phyloP scores from a whole-genome alignment of 164 flowering plant genomes.

The Berberis thunbergii region DNA sequence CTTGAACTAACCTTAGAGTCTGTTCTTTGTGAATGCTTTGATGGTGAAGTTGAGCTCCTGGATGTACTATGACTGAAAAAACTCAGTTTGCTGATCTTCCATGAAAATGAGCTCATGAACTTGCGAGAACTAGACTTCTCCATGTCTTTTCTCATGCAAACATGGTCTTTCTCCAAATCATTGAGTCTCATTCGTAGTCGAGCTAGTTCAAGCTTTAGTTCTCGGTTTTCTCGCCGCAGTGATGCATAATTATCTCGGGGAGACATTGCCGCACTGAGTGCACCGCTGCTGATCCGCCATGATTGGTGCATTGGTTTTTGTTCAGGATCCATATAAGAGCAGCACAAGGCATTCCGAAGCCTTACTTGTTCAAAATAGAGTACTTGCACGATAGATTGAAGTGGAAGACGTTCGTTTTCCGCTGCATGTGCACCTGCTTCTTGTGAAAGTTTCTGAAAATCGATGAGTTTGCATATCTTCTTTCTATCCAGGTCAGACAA shows the following conservation, averaged over 20 bases:
- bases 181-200: constrained; percentile 77
- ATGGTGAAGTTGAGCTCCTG: too few relatives aligned
- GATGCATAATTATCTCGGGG: constrained; percentile 94
- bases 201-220: constrained; percentile 82
- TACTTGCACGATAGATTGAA: not conserved
- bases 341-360: constrained; percentile 26
- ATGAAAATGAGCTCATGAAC: constrained; percentile 68
- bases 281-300: constrained; percentile 85
- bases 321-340: constrained; percentile 52
- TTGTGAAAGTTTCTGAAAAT: not conserved
- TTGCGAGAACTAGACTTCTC: constrained; percentile 63
- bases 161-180: constrained; percentile 87
- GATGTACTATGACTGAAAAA: too few relatives aligned
- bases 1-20: too few relatives aligned
- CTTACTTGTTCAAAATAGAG: constrained; percentile 1
- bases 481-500: not conserved
- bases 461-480: not conserved
- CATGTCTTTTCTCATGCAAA: constrained; percentile 79
- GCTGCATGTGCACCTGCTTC: not conserved
- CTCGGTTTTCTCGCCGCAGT: constrained; percentile 79
- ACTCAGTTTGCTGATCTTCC: constrained; percentile 32
- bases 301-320: constrained; percentile 60
- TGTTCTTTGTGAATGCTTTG: too few relatives aligned
- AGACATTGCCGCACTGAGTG: constrained; percentile 84
- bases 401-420: not conserved